Evolutionary conservation across 176 grass and related monocot genomes (phyloP), one percentile per base, ranked within the genome.

Genomic region (Chloris gayana): DNA sequence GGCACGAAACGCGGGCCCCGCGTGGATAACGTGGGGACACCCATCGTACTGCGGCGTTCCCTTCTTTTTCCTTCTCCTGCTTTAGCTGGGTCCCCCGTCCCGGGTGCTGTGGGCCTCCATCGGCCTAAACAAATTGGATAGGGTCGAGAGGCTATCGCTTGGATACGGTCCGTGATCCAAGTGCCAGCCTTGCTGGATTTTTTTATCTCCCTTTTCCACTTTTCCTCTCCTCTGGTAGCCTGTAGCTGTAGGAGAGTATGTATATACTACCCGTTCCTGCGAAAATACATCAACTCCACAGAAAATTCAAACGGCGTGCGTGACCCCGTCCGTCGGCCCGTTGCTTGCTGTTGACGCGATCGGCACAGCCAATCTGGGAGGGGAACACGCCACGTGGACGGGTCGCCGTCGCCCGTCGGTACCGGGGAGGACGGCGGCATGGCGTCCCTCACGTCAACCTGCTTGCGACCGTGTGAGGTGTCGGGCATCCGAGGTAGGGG

Each of bases 381-480:
- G 7, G 14, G 10, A 44, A 44, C 41, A 2, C 33, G 11, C 17
- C 66, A 70, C 83, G 83, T 73, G 77, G 30, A 14, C 42, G 24
- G 33, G 64, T 42, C 53, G 13, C 53, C 8, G 3, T 54, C 67
- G 19, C 22, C n/a, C 21, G 35, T 29, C 70, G 26, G 61, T 22
- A 34, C 34, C 19, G 4, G 19, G 10, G 10, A 3, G 7, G 53
- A 56, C 53, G 22, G 19, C 5, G 53, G 53, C 53, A 56, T 56
- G 51, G 0, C 31, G 1, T 5, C 4, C 12, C 77, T 75, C 30
- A 60, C 85, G 72, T 87, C 78, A 77, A 69, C 51, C 64, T 42
- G 64, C n/a, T 14, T 9, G 18, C 65, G 78, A 74, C 68, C 32
- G 67, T 90, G 88, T 90, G 88, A 83, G 69, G 74, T 90, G 79